Evolutionary conservation across 164 flowering plant species (phyloP).

Genomic region (Paratinospora sagittata): DNA sequence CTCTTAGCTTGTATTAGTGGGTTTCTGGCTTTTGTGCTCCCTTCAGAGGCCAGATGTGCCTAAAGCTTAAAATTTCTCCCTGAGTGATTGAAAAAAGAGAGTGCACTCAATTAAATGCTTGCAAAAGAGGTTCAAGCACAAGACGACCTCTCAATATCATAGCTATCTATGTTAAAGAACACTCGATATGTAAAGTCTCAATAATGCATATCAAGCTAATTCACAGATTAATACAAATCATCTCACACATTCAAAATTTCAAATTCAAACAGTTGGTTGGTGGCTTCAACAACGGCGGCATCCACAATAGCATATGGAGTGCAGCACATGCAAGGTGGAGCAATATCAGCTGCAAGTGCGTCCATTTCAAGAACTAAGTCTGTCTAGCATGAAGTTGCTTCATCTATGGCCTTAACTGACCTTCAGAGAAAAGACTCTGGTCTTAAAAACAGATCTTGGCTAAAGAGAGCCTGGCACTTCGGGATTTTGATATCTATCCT

Average conservation of each 20-base stretch:
- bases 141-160: no score
- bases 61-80: no score
- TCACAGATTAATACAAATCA: not conserved
- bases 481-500: not conserved
- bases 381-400: not conserved
- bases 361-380: conserved; percentile 17
- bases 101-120: no score
- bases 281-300: conserved; percentile 74
- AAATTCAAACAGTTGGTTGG: conserved; percentile 74
- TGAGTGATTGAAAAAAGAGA: no score
- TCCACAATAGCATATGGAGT: conserved; percentile 77
- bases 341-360: conserved; percentile 12
- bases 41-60: no score
- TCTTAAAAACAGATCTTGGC: not conserved
- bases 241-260: conserved; percentile 1
- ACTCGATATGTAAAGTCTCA: no score
- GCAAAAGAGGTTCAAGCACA: no score
- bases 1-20: no score
- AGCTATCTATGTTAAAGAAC: no score
- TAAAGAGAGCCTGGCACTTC: not conserved
- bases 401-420: not conserved
- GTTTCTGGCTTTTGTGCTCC: no score
- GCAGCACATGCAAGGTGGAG: conserved; percentile 36
- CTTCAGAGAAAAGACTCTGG: not conserved
- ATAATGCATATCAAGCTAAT: no score